These are phyloP conservation scores for Raddia distichophylla DNA, from an alignment of 176 grass and related monocot species.

Conservation along the genomic window DNA sequence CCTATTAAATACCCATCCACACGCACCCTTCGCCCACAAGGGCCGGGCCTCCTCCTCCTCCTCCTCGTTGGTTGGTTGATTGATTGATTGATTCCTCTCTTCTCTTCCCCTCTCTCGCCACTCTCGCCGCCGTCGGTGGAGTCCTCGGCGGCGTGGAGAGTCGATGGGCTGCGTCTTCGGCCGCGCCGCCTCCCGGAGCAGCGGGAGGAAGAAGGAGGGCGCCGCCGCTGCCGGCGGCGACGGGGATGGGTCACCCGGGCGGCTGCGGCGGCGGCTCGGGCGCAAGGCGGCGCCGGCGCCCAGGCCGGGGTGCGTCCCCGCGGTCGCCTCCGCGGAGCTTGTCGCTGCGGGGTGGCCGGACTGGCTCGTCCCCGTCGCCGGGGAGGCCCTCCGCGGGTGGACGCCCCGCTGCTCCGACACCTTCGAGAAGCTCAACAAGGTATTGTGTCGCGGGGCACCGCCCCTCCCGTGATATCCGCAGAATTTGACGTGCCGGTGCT, in stretches of 20 bases:
- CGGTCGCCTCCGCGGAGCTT: constrained; percentile 38
- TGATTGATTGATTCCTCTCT: constrained; percentile 15
- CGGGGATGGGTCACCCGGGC: not conserved
- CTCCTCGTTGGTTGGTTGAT: not conserved
- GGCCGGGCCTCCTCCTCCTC: not conserved
- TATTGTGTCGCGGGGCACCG: not conserved
- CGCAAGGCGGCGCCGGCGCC: constrained; percentile 32
- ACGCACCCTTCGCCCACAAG: not conserved
- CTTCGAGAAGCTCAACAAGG: constrained; percentile 68
- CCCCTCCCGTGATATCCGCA: not conserved
- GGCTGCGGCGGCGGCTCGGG: constrained; percentile 36
- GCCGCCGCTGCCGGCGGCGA: not conserved
- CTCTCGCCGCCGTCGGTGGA: not conserved
- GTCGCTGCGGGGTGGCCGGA: constrained; percentile 49
- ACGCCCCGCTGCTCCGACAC: constrained; percentile 51
- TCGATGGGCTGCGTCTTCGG: constrained; percentile 56
- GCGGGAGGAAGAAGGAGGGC: constrained; percentile 24
- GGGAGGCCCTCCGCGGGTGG: constrained; percentile 55
- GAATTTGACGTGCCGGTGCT: not conserved
- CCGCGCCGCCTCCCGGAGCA: not conserved
- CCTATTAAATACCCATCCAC: constrained; percentile 39
- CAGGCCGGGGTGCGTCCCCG: constrained; percentile 41
- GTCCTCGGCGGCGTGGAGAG: not conserved
- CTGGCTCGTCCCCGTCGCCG: constrained; percentile 55
- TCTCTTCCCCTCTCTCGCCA: not conserved